Evolutionary conservation across 805 yeast genomes (phyloP), one percentile per base, ranked within the genome.

Genomic region (Ogataea polymorpha): DNA sequence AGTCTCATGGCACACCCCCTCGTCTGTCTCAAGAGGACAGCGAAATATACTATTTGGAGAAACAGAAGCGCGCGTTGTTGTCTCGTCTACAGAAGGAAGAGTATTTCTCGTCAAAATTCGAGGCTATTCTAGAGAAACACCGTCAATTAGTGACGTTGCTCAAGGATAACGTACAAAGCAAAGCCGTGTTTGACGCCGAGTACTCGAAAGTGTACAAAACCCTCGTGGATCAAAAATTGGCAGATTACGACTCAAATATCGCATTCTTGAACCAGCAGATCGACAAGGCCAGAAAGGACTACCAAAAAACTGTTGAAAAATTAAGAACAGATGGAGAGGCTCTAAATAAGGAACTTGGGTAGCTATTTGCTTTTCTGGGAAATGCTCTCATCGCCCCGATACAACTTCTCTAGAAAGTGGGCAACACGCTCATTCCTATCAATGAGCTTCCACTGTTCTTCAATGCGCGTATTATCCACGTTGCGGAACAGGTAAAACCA

Each of bases 31-130:
- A 41, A 12, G 49, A 50, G 28, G 51, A 46, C 12, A 11, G 42
- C 4, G 50, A 54, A 14, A 34, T 56, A 1, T 44, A 46, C 11
- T 34, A 26, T 10, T 41, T 58, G 10, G 58, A 58, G 39, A 47
- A 42, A 7, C 62, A 56, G 41, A 61, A 61, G 37, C 37, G 56
- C 6, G 49, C 51, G 12, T 35, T 63, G 16, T 25, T 61, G 14
- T 41, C 62, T 23, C 58, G 57, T 27, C 48, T 66, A 5, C 67
- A 68, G 25, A 52, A 65, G 37, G 62, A 66, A 40, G 67, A 65
- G 27, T 61, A 45, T 36, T 11, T 61, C 3, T 40, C 55, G 3
- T 42, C 49, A 13, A 56, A 53, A 20, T 63, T 59, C 54, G 58
- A 61, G 24, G 23, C 23, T 0, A 23, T 60, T 0, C 37, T 67